Conservation (phyloP, 1,284 basidiomycete genomes). For the Melampsora americana region DNA sequence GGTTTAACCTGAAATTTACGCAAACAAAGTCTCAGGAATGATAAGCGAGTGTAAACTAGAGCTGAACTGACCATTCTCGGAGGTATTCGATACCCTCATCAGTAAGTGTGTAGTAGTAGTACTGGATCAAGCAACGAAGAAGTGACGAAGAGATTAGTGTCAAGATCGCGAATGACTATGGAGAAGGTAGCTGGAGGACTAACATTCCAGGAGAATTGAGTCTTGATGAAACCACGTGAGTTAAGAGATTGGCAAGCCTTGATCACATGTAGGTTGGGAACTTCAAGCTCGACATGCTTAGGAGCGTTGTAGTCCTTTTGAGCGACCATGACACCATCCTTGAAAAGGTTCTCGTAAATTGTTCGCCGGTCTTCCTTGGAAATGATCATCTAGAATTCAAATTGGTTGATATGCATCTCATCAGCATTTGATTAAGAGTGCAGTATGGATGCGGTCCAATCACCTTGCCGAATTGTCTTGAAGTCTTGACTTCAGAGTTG, state of each 20-base stretch:
- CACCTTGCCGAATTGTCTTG: slow-evolving; percentile 5
- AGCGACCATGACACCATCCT: slow-evolving; percentile 97
- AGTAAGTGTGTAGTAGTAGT: slow-evolving; percentile 75
- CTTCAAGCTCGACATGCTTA: slow-evolving; percentile 93
- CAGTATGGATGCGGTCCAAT: not conserved
- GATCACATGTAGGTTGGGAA: slow-evolving; percentile 97
- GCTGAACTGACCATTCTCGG: slow-evolving; percentile 80
- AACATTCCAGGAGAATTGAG: slow-evolving; percentile 63
- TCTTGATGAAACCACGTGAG: slow-evolving; percentile 93
- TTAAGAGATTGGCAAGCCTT: slow-evolving; percentile 98
- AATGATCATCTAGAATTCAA: slow-evolving; percentile 50
- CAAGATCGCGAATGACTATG: slow-evolving; percentile 54
- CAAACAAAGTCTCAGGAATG: not conserved
- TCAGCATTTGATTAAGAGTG: not conserved
- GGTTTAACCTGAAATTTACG: not conserved
- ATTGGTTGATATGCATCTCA: slow-evolving; percentile 43
- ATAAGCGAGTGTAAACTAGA: slow-evolving; percentile 62
- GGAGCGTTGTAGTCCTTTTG: slow-evolving; percentile 98
- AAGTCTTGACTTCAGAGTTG: not conserved
- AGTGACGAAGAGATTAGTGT: slow-evolving; percentile 73
- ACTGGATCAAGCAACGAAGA: not conserved
- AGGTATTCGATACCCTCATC: slow-evolving; percentile 92
- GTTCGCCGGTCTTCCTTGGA: slow-evolving; percentile 51
- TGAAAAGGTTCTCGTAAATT: slow-evolving; percentile 89
- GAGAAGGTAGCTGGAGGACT: slow-evolving; percentile 33